Evolutionary conservation across 306 rosid genomes (phyloP), one percentile per base, ranked within the genome.

Genomic region (Alnus rubra): DNA sequence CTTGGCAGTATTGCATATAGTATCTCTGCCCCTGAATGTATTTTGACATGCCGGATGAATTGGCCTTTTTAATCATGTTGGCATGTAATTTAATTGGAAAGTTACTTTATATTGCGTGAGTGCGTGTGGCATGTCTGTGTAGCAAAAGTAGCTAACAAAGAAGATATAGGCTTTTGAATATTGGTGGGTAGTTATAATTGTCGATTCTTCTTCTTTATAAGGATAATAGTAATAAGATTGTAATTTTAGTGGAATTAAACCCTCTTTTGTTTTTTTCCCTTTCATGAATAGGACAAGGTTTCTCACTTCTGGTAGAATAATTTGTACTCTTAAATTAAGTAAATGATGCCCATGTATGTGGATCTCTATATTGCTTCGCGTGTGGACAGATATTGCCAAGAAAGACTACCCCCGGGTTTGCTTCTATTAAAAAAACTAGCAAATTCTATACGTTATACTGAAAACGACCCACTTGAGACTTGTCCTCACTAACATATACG

Each of bases 401-500:
- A 71, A 50, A 51, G 14, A 79, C 86, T 80, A 73, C 82, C 76
- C 78, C 69, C 69, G 68, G 79, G 13, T 54, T 65, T 78, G 16
- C 74, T 44, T 75, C 71, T 71, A 70, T 18, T 70, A 39, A 73
- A 11, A 55, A 65, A 82, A 71, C 37, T 72, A 16, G 59, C 56
- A 80, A 75, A 52, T 69, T 74, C 42, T 86, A 73, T 77, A 86
- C 85, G 88, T 88, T 89, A 62, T 9, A 63, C 44, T 71, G 53
- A 37, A 51, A 76, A 75, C 63, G 82, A 72, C 79, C 79, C 53
- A 44, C 45, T 70, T 77, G 71, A 23, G 28, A 23, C 28, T 78
- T 69, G 74, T 73, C 63, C 53, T 78, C 59, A 14, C 44, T 39
- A 39, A 39, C 28, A 23, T 39, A 39, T 3, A 39, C 12, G 63